Evolutionary conservation across 768 basidiomycete genomes (phyloP).

Genomic region (Dioszegia aurantiaca): DNA sequence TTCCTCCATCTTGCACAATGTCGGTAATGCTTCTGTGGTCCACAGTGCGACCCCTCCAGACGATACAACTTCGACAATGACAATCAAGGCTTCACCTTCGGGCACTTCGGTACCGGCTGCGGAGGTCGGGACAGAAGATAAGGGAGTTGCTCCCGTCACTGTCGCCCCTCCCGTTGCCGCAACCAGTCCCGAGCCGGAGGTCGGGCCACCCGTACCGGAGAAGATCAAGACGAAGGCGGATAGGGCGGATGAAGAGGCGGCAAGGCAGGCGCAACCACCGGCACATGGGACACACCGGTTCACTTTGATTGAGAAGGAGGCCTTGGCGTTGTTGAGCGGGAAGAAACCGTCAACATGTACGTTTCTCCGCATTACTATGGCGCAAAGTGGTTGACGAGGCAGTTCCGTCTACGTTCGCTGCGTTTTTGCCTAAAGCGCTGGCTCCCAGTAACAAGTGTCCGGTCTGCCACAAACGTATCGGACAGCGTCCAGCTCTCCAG

Average conservation of each 20-base stretch:
- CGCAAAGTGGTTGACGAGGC: conserved; percentile 5
- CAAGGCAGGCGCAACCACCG: conserved; percentile 2
- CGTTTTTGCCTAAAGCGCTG: conserved; percentile 36
- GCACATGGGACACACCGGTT: conserved; percentile 42
- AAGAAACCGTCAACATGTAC: conserved; percentile 45
- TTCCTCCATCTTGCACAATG: conserved; percentile 3
- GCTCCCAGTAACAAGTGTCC: conserved; percentile 30
- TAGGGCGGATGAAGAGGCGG: conserved; percentile 13
- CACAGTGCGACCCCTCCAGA: conserved; percentile 8
- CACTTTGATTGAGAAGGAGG: conserved; percentile 38
- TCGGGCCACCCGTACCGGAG: neutral
- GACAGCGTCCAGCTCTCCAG: conserved; percentile 40
- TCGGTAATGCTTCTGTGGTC: conserved; percentile 2
- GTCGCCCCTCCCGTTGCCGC: conserved; percentile 17
- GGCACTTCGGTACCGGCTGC: neutral
- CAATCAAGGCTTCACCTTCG: conserved; percentile 14
- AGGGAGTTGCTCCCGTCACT: no score
- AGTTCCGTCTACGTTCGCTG: conserved; percentile 43
- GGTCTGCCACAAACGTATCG: conserved; percentile 41
- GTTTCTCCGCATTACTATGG: conserved; percentile 10
- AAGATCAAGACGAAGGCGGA: conserved; percentile 16
- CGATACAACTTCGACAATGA: conserved; percentile 20
- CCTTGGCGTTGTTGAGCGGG: conserved; percentile 26
- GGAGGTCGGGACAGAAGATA: neutral
- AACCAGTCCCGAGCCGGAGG: conserved; percentile 3